Evolutionary conservation across 306 rosid genomes (phyloP), one percentile per base, ranked within the genome.

Genomic region (Ochetophila trinervis): DNA sequence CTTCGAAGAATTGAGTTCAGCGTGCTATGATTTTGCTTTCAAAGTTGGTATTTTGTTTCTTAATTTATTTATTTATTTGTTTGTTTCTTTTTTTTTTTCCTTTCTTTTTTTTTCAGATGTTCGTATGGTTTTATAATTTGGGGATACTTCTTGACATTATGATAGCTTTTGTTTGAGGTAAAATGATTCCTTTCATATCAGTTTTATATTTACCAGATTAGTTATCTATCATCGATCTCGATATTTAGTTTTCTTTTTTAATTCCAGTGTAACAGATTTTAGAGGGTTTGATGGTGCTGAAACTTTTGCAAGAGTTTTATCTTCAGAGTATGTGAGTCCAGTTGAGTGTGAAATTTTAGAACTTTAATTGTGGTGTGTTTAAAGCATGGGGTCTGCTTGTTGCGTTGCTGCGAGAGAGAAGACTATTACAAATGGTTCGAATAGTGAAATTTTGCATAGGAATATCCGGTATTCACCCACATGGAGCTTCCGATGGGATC

Each of bases 401-500:
- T 84, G 89, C 62, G 84, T 84, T 15, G 89, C 89, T 20, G 82
- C 81, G 40, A 75, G 75, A 65, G 86, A 84, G 54, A 84, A 79
- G 71, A 81, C 84, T n/a, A 78, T 84, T 56, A 70, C 72, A 11
- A 75, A 69, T 78, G 71, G 80, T 32, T 76, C 85, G 9, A 78
- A 72, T 19, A 74, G 72, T 71, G 89, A 84, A 59, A 60, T 72
- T 50, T 55, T 78, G 57, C 81, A 77, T n/a, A 67, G 84, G 36
- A 84, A 84, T 79, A 74, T 78, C 27, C 67, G 84, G 64, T 53
- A 76, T 70, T 84, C 89, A 0, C 86, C 89, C 7, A 72, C 80
- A 13, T 84, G 86, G 89, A 84, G 89, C 76, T 81, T 84, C 63
- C 84, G 86, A 24, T 84, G 89, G 86, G 89, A 84, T 84, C 74